These are phyloP conservation scores for Aspergillus fumigatiaffinis DNA, from an alignment of 2,329 filamentous ascomycete genomes.

Conservation along the genomic window DNA sequence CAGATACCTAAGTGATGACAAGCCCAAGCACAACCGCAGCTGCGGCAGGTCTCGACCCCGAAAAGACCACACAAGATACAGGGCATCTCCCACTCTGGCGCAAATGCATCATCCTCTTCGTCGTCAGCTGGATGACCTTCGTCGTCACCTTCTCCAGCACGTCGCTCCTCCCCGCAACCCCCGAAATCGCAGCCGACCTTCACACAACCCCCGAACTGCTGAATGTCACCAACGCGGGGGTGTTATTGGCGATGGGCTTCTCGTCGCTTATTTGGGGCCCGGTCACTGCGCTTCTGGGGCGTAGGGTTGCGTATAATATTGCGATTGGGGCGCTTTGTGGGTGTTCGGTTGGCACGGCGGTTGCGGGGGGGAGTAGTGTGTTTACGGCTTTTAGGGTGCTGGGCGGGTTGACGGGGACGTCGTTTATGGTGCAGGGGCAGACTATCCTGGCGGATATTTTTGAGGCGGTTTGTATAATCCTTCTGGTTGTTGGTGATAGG, in stretches of 20 bases:
- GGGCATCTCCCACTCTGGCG: slow-evolving; percentile 30
- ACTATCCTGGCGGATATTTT: slow-evolving; percentile 39
- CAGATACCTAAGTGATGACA: slow-evolving; percentile 13
- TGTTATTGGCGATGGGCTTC: slow-evolving; percentile 37
- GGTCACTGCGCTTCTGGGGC: slow-evolving; percentile 26
- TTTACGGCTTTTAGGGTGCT: slow-evolving; percentile 36
- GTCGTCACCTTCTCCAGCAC: slow-evolving; percentile 42
- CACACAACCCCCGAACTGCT: slow-evolving; percentile 32
- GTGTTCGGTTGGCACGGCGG: slow-evolving; percentile 31
- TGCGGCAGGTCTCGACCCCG: slow-evolving; percentile 15
- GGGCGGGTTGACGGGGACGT: slow-evolving; percentile 35
- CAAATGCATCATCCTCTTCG: slow-evolving; percentile 41
- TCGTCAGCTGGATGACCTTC: slow-evolving; percentile 41
- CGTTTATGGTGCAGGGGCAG: slow-evolving; percentile 39
- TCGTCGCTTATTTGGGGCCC: slow-evolving; percentile 37
- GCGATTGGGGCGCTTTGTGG: slow-evolving; percentile 31
- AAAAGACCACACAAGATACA: slow-evolving; percentile 8
- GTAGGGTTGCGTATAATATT: slow-evolving; percentile 29
- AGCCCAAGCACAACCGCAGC: slow-evolving; percentile 7
- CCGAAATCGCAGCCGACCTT: slow-evolving; percentile 39
- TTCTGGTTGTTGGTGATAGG: too few species aligned
- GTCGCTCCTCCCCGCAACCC: slow-evolving; percentile 37
- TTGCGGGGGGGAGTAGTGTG: slow-evolving; percentile 27
- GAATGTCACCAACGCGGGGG: slow-evolving; percentile 36
- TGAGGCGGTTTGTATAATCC: slow-evolving; percentile 26